These are phyloP conservation scores for Irpex sp. DNA, from an alignment of 1,284 basidiomycete species.

Conservation along the genomic window DNA sequence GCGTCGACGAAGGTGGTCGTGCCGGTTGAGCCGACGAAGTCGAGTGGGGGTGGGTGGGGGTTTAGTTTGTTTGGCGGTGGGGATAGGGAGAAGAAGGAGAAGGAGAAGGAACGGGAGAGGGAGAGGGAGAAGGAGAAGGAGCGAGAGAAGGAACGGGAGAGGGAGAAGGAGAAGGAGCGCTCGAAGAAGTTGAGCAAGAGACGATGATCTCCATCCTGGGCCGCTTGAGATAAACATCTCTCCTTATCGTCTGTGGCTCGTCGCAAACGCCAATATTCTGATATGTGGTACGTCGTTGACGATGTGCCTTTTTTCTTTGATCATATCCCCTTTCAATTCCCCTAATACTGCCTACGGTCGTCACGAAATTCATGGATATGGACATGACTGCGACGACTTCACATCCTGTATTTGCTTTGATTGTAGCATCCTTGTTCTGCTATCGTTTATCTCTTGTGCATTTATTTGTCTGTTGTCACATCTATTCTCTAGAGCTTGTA, in stretches of 20 bases:
- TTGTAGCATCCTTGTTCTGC: background rate
- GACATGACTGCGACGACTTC: background rate
- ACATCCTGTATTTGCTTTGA: background rate
- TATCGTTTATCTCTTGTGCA: background rate
- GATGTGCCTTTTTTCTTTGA: background rate
- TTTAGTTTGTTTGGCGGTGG: background rate
- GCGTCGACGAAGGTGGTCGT: conserved; percentile 6
- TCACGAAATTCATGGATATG: background rate
- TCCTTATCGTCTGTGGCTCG: too few species aligned
- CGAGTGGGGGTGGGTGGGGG: conserved; percentile 3
- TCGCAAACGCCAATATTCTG: too few species aligned
- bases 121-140: conserved; percentile 23
- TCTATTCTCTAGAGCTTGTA: too few species aligned
- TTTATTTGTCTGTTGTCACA: background rate
- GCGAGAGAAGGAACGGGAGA: conserved; percentile 16
- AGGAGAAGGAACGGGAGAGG: conserved; percentile 13
- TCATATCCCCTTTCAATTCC: background rate
- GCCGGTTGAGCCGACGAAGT: background rate
- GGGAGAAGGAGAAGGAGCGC: conserved; percentile 16
- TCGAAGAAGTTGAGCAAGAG: conserved; percentile 17
- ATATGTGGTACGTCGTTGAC: background rate
- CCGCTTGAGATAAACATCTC: too few species aligned
- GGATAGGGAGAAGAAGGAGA: conserved; percentile 10
- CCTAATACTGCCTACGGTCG: background rate
- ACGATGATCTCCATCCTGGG: background rate